phyloP scores from a whole-genome alignment of 495 filamentous ascomycete genomes.

The Daldinia grandis region DNA sequence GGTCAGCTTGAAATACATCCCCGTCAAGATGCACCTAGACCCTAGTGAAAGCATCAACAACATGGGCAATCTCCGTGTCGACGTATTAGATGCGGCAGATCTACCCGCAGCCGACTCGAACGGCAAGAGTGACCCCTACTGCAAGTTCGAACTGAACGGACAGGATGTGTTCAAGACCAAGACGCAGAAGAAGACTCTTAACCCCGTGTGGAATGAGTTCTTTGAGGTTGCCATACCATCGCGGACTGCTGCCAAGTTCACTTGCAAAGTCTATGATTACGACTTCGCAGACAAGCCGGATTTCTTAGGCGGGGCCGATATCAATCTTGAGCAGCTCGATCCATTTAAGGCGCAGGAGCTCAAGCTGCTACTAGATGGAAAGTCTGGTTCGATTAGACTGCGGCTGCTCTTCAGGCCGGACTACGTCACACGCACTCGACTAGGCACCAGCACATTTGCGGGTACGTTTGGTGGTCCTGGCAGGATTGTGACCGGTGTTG shows the following conservation, averaged over 20 bases:
- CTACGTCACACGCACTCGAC: conserved; percentile 86
- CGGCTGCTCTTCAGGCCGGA: conserved; percentile 92
- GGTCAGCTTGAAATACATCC: conserved; percentile 92
- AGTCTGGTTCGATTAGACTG: conserved; percentile 82
- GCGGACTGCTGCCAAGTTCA: conserved; percentile 85
- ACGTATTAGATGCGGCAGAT: conserved; percentile 86
- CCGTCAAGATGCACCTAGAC: conserved; percentile 91
- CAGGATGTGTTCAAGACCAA: conserved; percentile 92
- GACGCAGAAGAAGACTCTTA: conserved; percentile 93
- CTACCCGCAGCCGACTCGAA: conserved; percentile 94
- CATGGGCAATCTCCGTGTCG: conserved; percentile 89
- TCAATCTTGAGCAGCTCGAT: conserved; percentile 83
- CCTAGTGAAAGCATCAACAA: conserved; percentile 98
- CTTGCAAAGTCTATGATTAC: conserved; percentile 89
- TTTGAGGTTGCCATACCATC: conserved; percentile 87
- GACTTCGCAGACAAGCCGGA: conserved; percentile 94
- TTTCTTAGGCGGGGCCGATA: conserved; percentile 77
- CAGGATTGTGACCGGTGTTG: conserved; percentile 81
- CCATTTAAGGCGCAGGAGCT: conserved; percentile 81
- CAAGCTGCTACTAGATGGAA: conserved; percentile 81
- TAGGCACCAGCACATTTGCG: conserved; percentile 92
- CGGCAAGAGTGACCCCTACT: conserved; percentile 95
- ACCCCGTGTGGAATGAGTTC: conserved; percentile 94
- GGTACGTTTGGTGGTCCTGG: conserved; percentile 92
- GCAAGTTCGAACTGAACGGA: conserved; percentile 89